phyloP scores from a whole-genome alignment of 2,329 filamentous ascomycete species.

The Colletotrichum musicola region DNA sequence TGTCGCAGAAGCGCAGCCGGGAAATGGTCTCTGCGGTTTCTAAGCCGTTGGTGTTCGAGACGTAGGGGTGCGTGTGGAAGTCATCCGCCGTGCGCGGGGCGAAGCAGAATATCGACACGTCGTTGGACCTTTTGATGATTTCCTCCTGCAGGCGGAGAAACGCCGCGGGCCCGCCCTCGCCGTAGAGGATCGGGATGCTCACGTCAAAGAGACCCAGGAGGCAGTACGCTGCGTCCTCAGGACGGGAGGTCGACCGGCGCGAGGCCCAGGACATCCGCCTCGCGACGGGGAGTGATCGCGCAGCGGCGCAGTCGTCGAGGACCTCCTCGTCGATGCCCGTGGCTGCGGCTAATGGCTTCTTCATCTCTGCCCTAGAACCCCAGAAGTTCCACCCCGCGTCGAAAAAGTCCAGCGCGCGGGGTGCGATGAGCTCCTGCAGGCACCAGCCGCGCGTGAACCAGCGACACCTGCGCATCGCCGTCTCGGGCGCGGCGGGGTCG shows the following conservation, averaged over 20 bases:
- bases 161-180: constrained; percentile 41
- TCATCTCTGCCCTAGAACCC: fast-evolving
- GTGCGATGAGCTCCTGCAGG: not conserved
- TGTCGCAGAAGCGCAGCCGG: not conserved
- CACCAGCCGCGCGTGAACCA: not conserved
- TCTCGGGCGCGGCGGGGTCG: constrained; percentile 34
- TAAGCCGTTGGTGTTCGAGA: not conserved
- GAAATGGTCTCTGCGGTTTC: fast-evolving
- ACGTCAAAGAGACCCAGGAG: constrained; percentile 45
- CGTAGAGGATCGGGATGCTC: constrained; percentile 45
- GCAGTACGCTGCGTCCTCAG: constrained; percentile 44
- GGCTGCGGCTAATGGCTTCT: not conserved
- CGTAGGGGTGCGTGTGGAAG: not conserved
- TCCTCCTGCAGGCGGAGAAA: constrained; percentile 40
- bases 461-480: not conserved
- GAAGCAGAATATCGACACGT: not conserved
- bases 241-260: constrained; percentile 37
- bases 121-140: not conserved
- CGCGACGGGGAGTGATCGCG: constrained; percentile 22
- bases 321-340: not conserved
- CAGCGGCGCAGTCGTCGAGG: not conserved
- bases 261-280: constrained; percentile 45
- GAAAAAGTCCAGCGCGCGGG: not conserved
- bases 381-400: not conserved
- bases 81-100: not conserved